These are phyloP conservation scores for Xylaria digitata DNA, from an alignment of 2,329 filamentous ascomycete genomes.

Conservation along the genomic window DNA sequence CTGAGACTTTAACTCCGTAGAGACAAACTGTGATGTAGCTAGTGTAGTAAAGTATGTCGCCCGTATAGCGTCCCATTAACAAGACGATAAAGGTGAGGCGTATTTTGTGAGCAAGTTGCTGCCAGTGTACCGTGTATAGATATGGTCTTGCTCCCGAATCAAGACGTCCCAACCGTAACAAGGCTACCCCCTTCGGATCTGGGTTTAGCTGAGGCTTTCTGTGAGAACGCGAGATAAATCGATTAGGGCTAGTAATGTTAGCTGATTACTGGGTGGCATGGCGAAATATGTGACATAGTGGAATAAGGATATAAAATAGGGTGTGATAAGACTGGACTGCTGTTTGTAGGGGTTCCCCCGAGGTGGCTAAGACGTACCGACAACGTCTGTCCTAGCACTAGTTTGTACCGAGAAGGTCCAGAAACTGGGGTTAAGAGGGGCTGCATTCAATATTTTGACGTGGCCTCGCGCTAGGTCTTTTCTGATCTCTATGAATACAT, in stretches of 20 bases:
- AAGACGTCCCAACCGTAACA: background rate
- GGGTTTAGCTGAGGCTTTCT: too few species aligned
- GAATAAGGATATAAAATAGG: background rate
- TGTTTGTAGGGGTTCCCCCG: slow-evolving; percentile 2
- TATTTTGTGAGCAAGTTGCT: background rate
- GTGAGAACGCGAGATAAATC: background rate
- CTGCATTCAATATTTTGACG: background rate
- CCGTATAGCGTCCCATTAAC: too few species aligned
- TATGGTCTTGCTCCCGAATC: background rate
- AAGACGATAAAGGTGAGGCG: background rate
- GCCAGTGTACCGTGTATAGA: background rate
- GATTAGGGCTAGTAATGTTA: too few species aligned
- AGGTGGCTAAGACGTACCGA: background rate
- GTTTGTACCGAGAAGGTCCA: background rate
- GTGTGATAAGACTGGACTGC: background rate
- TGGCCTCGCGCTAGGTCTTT: background rate
- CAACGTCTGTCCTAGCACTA: background rate
- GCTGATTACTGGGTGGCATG: too few species aligned
- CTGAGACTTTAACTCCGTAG: background rate
- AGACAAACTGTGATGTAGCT: background rate
- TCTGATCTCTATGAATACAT: background rate
- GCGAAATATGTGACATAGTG: background rate
- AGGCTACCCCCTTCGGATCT: background rate
- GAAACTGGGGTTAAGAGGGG: background rate
- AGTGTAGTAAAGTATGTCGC: background rate